phyloP scores from a whole-genome alignment of 257 asterid genomes.

The Solanum pennellii region DNA sequence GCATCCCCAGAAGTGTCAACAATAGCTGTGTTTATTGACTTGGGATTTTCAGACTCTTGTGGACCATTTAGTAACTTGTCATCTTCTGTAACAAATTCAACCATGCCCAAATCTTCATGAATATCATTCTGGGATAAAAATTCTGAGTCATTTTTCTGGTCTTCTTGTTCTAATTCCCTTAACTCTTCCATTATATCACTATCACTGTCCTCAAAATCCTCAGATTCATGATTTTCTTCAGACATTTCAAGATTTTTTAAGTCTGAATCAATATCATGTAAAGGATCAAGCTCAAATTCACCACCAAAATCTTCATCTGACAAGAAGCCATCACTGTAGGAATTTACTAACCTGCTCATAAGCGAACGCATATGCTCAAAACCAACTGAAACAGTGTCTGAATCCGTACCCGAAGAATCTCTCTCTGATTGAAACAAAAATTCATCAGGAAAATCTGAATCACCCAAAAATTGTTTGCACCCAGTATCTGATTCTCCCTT shows the following conservation, averaged over 20 bases:
- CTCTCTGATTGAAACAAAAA: slow-evolving; percentile 1
- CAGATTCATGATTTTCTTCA: slow-evolving; percentile 18
- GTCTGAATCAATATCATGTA: background rate
- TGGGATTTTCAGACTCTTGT: slow-evolving; percentile 18
- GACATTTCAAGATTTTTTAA: slow-evolving; percentile 9
- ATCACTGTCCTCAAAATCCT: slow-evolving; percentile 25
- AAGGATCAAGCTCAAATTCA: slow-evolving; percentile 11
- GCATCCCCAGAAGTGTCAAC: slow-evolving; percentile 19
- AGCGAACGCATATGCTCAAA: slow-evolving; percentile 17
- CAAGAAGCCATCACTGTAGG: slow-evolving; percentile 36
- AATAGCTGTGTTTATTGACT: slow-evolving; percentile 15
- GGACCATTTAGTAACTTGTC: background rate
- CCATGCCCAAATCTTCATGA: slow-evolving; percentile 8
- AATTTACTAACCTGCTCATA: slow-evolving; percentile 18
- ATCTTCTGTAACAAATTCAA: background rate
- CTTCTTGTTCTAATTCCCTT: slow-evolving; percentile 14
- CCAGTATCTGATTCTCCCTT: background rate
- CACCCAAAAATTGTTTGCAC: background rate
- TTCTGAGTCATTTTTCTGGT: background rate
- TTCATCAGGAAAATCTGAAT: slow-evolving; percentile 9
- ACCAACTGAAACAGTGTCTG: slow-evolving; percentile 25
- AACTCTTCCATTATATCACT: slow-evolving; percentile 34
- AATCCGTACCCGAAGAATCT: slow-evolving; percentile 8
- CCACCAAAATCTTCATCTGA: slow-evolving; percentile 49
- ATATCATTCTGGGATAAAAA: slow-evolving; percentile 34